Base-by-base conservation (phyloP, 225 moss, liverwort and hornwort genomes). In the Sphagnum tenellum region DNA sequence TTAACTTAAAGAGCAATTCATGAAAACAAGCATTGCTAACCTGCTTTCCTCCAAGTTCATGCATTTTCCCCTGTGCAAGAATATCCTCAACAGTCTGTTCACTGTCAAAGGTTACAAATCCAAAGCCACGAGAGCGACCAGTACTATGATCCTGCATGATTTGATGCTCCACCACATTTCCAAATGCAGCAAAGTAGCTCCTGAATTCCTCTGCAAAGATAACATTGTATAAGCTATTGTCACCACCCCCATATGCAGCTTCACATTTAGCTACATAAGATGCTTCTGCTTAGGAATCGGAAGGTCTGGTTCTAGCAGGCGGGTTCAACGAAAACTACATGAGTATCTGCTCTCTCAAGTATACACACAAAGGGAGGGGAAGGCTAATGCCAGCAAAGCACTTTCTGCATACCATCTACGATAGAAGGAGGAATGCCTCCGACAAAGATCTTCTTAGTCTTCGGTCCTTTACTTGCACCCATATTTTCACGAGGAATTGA, bases 141-240 rank as follows among this genome's bases (percentile, higher is more conserved):
- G 96, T 98, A 80, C 96, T 98, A 68, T 98, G 96, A 70, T 93
- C 92, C 76, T 93, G 92, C 92, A 93, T 98, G 52, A 98, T 98
- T 72, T 98, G 96, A 65, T 98, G 92, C 70, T 98, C 96, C 49
- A 89, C 83, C 62, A 98, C 88, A 56, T 77, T 78, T 2, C 96
- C 96, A 61, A 98, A 98, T 47, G 92, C 69, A 14, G 92, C 78
- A 29, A 98, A 98, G 65, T 98, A 98, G 71, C 80, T 90, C 72
- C 90, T 98, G 72, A 98, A 98, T 67, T 91, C 96, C 50, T 98
- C 96, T 98, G 90, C 10, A 57, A 58, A 8, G 47, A 62, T 46
- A 5, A 45, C 46, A 4, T 46, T 48, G 11, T 48, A 62, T 11
- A 45, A 12, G n/a, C 9, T 11, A 12, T 46, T 4, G 49, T 62